Evolutionary conservation across 2,329 filamentous ascomycete genomes (phyloP), one percentile per base, ranked within the genome.

Genomic region (Lasiodiplodia sp.): DNA sequence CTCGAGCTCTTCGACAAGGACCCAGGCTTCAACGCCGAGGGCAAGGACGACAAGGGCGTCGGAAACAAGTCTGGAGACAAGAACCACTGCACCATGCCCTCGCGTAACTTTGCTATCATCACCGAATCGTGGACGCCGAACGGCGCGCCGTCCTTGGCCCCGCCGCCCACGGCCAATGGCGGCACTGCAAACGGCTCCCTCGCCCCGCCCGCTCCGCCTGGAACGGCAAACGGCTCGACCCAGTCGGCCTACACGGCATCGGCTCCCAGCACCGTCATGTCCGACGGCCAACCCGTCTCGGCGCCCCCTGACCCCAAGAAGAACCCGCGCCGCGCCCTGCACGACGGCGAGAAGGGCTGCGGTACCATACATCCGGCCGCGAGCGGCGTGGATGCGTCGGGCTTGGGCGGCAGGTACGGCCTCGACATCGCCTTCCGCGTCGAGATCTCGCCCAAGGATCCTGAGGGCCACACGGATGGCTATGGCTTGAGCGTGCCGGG

Each of bases 31-130:
- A 76, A 75, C 58, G 70, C 75, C 10, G 74, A 74, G 25, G 74
- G 75, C 66, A 90, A 94, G 82, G 72, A 79, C 31, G 74, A 74
- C 6, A 85, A 86, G 11, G 75, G 75, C 62, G 70, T 75, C 8
- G 74, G 74, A 38, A 74, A 75, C 66, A 90, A 94, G 82, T 92
- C 91, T 4, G 87, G 90, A 0, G 83, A 83, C 53, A 91, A 87
- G 76, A 97, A 97, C 80, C 87, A 92, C 71, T 92, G 93, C 70
- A 97, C 94, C 12, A 97, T 97, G 88, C 88, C 88, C 1, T 87
- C 85, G 63, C 83, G 88, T 66, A 90, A 91, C 77, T 90, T 87
- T 75, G 88, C 88, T 68, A 87, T 87, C 75, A 87, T 90, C 77
- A 85, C 85, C 55, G 87, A 90, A 73, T 83, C 80, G 16, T 75